phyloP scores from a whole-genome alignment of 1,284 basidiomycete genomes.

The Marasmius sp. region DNA sequence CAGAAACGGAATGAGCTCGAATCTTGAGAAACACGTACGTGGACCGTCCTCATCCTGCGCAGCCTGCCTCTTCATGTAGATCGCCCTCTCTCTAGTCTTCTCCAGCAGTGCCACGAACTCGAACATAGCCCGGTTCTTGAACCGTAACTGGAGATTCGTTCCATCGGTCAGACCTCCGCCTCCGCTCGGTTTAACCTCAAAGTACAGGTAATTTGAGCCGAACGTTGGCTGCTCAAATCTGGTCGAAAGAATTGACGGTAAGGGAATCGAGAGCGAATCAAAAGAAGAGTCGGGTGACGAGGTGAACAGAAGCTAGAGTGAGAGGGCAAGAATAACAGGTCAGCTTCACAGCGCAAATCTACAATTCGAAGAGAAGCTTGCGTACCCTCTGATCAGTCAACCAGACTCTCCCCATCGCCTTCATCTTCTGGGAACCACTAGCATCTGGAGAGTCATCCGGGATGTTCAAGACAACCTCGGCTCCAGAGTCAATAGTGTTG shows the following conservation, averaged over 20 bases:
- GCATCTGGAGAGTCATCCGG: slow-evolving; percentile 53
- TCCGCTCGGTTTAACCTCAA: slow-evolving; percentile 64
- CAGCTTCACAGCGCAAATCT: neutral
- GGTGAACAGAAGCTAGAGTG: slow-evolving; percentile 62
- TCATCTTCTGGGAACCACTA: slow-evolving; percentile 56
- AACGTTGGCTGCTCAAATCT: slow-evolving; percentile 76
- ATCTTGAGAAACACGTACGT: slow-evolving; percentile 47
- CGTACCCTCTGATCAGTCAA: slow-evolving; percentile 75
- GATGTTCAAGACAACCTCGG: slow-evolving; percentile 55
- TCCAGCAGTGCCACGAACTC: slow-evolving; percentile 69
- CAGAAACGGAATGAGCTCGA: slow-evolving; percentile 5
- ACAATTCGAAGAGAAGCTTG: neutral
- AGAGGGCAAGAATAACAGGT: neutral
- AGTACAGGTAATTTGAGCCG: slow-evolving; percentile 61
- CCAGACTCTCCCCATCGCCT: slow-evolving; percentile 55
- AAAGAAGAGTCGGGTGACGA: slow-evolving; percentile 43
- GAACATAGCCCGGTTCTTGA: slow-evolving; percentile 69
- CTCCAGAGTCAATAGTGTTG: slow-evolving; percentile 53
- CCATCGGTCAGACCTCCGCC: slow-evolving; percentile 65
- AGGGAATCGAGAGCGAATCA: slow-evolving; percentile 56
- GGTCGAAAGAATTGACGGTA: slow-evolving; percentile 63
- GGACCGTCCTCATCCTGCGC: slow-evolving; percentile 61
- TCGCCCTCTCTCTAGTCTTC: slow-evolving; percentile 71
- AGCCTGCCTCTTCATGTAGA: slow-evolving; percentile 69
- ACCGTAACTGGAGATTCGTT: slow-evolving; percentile 64